Evolutionary conservation across 2,329 filamentous ascomycete species (phyloP).

Genomic region (Fusarium phyllophilum): DNA sequence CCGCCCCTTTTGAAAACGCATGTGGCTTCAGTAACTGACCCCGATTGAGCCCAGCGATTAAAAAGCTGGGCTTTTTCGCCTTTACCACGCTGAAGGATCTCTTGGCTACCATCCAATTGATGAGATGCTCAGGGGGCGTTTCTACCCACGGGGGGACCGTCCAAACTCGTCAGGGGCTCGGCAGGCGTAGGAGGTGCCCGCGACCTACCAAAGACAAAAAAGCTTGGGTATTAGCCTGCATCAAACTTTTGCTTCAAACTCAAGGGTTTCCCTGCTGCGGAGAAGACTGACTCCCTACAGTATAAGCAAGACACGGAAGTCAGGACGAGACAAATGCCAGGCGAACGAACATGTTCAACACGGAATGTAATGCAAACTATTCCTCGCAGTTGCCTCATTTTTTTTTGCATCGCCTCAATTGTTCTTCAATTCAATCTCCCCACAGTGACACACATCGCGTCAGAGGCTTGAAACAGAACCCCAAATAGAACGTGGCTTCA

Average conservation of each 20-base stretch:
- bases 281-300: no score
- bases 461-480: constrained; percentile 16
- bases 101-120: neutral
- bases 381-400: neutral
- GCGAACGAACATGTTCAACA: neutral
- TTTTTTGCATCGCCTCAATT: neutral
- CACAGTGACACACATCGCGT: constrained; percentile 6
- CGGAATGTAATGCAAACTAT: neutral
- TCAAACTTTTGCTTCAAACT: neutral
- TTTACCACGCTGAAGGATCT: neutral
- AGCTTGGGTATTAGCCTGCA: neutral
- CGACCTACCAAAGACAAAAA: neutral
- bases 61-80: neutral
- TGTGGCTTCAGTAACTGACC: constrained; percentile 3
- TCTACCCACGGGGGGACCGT: neutral
- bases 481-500: constrained; percentile 14
- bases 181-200: neutral
- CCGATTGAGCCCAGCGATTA: neutral
- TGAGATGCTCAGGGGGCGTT: constrained; percentile 1
- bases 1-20: neutral
- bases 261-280: neutral
- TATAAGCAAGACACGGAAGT: neutral
- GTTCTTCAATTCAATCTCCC: neutral
- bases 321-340: neutral
- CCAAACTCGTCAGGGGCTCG: neutral